These are phyloP conservation scores for Cercospora berteroae DNA, from an alignment of 2,329 filamentous ascomycete species.

Conservation along the genomic window DNA sequence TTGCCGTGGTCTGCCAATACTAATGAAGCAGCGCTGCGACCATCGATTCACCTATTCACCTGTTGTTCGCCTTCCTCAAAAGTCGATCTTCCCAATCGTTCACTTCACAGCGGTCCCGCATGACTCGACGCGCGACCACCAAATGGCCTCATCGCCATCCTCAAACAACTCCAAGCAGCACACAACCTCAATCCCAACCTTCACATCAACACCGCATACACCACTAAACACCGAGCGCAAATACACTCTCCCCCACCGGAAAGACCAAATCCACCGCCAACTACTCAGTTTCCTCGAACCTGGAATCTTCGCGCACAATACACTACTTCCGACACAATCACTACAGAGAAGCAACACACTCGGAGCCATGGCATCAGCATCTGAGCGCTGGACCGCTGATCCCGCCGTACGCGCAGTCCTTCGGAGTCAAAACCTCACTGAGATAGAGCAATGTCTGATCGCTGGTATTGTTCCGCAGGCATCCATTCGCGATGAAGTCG, in stretches of 20 bases:
- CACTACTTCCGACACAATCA: not conserved
- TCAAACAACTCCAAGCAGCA: not conserved
- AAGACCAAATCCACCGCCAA: not conserved
- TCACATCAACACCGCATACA: not conserved
- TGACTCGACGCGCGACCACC: not conserved
- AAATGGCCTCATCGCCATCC: not conserved
- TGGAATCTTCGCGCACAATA: slow-evolving; percentile 8
- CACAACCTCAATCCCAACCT: not conserved
- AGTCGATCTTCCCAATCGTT: not conserved
- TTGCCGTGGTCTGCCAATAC: not conserved
- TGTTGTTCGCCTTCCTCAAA: not conserved
- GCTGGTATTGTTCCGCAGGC: not conserved
- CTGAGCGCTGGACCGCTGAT: slow-evolving; percentile 3
- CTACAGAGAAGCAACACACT: not conserved
- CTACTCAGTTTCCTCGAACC: slow-evolving; percentile 7
- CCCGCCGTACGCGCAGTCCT: not conserved
- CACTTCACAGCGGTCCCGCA: not conserved
- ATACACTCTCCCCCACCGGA: not conserved
- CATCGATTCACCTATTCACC: not conserved
- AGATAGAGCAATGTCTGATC: not conserved
- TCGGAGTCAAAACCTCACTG: not conserved
- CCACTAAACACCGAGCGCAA: not conserved
- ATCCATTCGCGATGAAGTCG: not conserved
- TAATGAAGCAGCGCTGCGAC: not conserved
- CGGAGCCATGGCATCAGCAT: not conserved